These are phyloP conservation scores for Thyridium curvatum DNA, from an alignment of 2,329 filamentous ascomycete genomes.

Conservation along the genomic window DNA sequence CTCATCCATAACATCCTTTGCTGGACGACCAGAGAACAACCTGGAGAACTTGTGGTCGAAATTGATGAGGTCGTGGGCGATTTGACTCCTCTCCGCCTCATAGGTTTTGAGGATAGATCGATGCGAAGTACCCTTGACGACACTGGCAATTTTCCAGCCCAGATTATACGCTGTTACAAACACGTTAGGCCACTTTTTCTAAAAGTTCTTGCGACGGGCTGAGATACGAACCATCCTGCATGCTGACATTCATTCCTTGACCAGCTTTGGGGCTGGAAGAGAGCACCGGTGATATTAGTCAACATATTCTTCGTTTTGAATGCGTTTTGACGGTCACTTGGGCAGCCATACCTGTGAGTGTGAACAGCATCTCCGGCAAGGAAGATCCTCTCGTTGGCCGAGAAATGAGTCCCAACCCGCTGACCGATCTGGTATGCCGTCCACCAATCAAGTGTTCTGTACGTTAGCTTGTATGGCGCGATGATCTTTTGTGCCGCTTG, in stretches of 20 bases:
- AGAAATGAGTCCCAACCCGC: slow-evolving; percentile 53
- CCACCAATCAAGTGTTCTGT: slow-evolving; percentile 55
- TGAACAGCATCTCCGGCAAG: slow-evolving; percentile 62
- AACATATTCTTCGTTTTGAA: slow-evolving; percentile 27
- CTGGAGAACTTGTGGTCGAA: slow-evolving; percentile 54
- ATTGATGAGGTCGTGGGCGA: slow-evolving; percentile 61
- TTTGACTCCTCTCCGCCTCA: slow-evolving; percentile 43
- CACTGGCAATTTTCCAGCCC: slow-evolving; percentile 48
- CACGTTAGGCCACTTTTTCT: slow-evolving; percentile 5
- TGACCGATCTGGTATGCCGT: slow-evolving; percentile 64
- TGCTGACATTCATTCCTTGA: slow-evolving; percentile 67
- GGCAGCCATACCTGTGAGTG: slow-evolving; percentile 25
- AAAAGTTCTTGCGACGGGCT: no score
- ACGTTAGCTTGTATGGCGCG: slow-evolving; percentile 44
- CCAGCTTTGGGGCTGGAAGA: slow-evolving; percentile 52
- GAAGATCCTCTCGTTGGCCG: slow-evolving; percentile 53
- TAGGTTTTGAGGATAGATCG: slow-evolving; percentile 42
- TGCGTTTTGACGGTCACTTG: background rate
- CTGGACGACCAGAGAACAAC: slow-evolving; percentile 51
- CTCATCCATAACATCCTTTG: slow-evolving; percentile 52
- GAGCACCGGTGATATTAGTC: no score
- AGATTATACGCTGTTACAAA: slow-evolving; percentile 37
- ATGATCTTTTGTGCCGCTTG: slow-evolving; percentile 52
- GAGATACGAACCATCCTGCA: slow-evolving; percentile 48
- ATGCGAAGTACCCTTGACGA: slow-evolving; percentile 35